Evolutionary conservation across 148 eudicot species (phyloP).

Genomic region (Nepenthes mirabilis): DNA sequence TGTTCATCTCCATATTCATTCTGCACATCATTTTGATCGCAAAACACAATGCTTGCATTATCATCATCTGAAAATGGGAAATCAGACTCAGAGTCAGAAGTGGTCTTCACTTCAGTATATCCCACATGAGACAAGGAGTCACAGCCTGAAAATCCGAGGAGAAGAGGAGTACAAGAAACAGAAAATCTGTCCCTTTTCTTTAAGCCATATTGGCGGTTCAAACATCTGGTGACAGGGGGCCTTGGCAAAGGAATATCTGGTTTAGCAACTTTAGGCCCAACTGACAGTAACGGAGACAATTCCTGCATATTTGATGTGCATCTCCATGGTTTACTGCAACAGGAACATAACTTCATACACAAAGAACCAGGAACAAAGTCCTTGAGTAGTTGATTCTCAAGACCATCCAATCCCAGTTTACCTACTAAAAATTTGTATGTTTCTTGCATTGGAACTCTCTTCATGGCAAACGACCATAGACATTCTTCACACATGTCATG

Average conservation of each 20-base stretch:
- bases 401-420: conserved; percentile 36
- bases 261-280: conserved; percentile 26
- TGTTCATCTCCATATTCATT: conserved; percentile 6
- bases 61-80: conserved; percentile 47
- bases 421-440: conserved; percentile 35
- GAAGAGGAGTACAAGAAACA: conserved; percentile 16
- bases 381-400: conserved; percentile 24
- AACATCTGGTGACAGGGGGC: conserved; percentile 36
- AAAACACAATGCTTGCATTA: conserved; percentile 13
- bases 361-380: conserved; percentile 19
- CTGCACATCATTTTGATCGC: conserved; percentile 8
- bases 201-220: conserved; percentile 51
- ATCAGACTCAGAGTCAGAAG: conserved; percentile 59
- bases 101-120: conserved; percentile 44
- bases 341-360: conserved; percentile 35
- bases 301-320: conserved; percentile 39
- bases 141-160: conserved; percentile 13
- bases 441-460: conserved; percentile 30
- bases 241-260: conserved; percentile 54
- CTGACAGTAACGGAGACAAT: conserved; percentile 24
- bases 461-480: conserved; percentile 27
- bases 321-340: conserved; percentile 48
- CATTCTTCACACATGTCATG: conserved; percentile 59
- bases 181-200: conserved; percentile 44
- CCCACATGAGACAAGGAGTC: conserved; percentile 44